Conservation (phyloP, 768 basidiomycete genomes). For the Rhodotorula babjevae region DNA sequence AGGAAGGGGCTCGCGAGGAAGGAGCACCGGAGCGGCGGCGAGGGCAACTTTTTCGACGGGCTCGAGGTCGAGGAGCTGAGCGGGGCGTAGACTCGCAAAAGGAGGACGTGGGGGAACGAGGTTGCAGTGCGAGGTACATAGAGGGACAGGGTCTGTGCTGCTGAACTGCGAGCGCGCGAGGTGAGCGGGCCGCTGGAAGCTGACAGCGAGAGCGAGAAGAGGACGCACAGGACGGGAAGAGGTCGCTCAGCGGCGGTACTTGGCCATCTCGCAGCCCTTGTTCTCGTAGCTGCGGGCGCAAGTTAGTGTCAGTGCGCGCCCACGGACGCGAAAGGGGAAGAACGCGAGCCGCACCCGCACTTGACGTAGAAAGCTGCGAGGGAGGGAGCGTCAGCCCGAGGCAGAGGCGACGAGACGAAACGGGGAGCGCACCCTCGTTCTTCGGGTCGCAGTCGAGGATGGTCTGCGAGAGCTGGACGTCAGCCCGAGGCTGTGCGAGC, state of each 20-base stretch:
- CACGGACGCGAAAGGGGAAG: not conserved
- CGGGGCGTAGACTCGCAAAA: too few species aligned
- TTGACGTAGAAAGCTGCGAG: conserved; percentile 87
- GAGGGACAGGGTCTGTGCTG: not conserved
- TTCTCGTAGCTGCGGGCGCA: conserved; percentile 52
- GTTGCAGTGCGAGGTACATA: not conserved
- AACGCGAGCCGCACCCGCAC: conserved; percentile 67
- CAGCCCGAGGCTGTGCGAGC: not conserved
- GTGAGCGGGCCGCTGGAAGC: not conserved
- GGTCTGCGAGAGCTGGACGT: conserved; percentile 51
- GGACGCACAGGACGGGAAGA: not conserved
- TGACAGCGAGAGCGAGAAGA: not conserved
- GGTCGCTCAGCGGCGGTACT: conserved; percentile 37
- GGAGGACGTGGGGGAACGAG: too few species aligned
- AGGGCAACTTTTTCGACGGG: conserved; percentile 27
- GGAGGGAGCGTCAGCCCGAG: not conserved
- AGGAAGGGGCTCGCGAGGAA: too few species aligned
- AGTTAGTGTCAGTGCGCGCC: not conserved
- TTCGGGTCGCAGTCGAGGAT: conserved; percentile 88
- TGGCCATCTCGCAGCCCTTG: conserved; percentile 89
- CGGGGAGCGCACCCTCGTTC: conserved; percentile 72
- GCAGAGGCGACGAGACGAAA: not conserved
- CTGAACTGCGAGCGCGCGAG: not conserved
- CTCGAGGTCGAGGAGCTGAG: conserved; percentile 16
- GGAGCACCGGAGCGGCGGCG: conserved; percentile 21